Conservation (phyloP, 2,329 filamentous ascomycete genomes). For the Ceratocystis huliohia region DNA sequence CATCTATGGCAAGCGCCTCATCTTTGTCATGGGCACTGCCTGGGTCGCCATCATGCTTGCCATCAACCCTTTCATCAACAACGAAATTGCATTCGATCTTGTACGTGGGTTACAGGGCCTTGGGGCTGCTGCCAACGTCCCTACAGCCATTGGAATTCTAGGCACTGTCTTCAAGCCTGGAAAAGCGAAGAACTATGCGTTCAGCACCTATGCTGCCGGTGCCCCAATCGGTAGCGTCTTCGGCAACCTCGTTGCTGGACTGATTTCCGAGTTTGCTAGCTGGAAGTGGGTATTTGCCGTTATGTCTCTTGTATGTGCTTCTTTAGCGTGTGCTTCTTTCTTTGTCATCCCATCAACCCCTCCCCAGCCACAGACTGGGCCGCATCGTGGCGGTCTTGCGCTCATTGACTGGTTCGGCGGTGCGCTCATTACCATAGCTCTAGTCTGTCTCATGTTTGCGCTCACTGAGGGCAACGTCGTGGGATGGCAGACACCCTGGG, state of each 20-base stretch:
- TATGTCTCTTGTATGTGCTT: conserved; percentile 45
- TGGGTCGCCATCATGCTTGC: conserved; percentile 49
- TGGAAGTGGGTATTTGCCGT: conserved; percentile 60
- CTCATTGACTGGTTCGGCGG: conserved; percentile 51
- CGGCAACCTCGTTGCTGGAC: conserved; percentile 51
- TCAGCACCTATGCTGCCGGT: conserved; percentile 51
- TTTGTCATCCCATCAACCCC: conserved; percentile 47
- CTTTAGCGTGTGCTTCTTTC: conserved; percentile 44
- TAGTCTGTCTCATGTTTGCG: conserved; percentile 52
- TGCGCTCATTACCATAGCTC: conserved; percentile 46
- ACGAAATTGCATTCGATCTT: conserved; percentile 55
- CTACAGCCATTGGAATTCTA: conserved; percentile 57
- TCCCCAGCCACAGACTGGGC: conserved; percentile 8
- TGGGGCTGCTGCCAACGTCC: conserved; percentile 56
- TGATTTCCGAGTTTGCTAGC: conserved; percentile 48
- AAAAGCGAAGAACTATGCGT: conserved; percentile 58
- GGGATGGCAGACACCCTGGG: conserved; percentile 53
- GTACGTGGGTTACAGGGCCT: conserved; percentile 55
- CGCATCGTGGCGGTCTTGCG: conserved; percentile 6
- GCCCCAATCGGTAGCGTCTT: conserved; percentile 52
- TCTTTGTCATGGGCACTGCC: conserved; percentile 51
- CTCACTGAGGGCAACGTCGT: conserved; percentile 57
- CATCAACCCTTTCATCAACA: conserved; percentile 49
- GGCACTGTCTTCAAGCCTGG: conserved; percentile 55
- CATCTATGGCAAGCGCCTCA: conserved; percentile 51